phyloP scores from a whole-genome alignment of 2,329 filamentous ascomycete species.

The Paecilomyces niveus region DNA sequence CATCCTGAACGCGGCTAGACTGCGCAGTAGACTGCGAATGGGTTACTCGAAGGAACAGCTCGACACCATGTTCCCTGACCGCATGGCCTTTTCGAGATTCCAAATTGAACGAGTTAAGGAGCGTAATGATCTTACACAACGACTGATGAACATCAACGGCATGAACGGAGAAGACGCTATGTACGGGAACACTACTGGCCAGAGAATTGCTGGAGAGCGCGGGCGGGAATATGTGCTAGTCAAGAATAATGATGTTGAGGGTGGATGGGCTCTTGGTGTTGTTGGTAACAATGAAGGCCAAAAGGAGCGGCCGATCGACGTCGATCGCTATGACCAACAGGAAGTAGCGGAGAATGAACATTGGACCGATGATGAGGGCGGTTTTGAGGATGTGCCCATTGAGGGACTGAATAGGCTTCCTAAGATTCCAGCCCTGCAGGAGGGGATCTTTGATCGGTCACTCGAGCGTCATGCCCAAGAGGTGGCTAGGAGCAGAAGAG shows the following conservation, averaged over 20 bases:
- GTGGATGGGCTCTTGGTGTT: slow-evolving; percentile 91
- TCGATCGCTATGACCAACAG: slow-evolving; percentile 58
- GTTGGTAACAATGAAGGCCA: slow-evolving; percentile 78
- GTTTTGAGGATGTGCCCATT: slow-evolving; percentile 89
- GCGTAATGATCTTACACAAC: slow-evolving; percentile 87
- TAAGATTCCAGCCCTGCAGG: slow-evolving; percentile 43
- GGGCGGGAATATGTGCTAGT: slow-evolving; percentile 93
- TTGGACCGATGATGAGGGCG: slow-evolving; percentile 62
- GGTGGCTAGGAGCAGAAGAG: slow-evolving; percentile 39
- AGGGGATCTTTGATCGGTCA: slow-evolving; percentile 29
- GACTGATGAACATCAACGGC: slow-evolving; percentile 88
- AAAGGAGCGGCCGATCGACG: slow-evolving; percentile 82
- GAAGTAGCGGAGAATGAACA: slow-evolving; percentile 48
- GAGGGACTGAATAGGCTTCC: slow-evolving; percentile 81
- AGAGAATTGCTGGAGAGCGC: slow-evolving; percentile 60
- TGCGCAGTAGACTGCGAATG: slow-evolving; percentile 87
- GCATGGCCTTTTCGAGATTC: slow-evolving; percentile 94
- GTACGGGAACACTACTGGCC: slow-evolving; percentile 48
- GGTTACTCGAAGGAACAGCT: slow-evolving; percentile 94
- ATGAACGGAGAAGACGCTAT: slow-evolving; percentile 73
- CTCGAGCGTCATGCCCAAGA: slow-evolving; percentile 22
- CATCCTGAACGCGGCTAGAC: slow-evolving; percentile 85
- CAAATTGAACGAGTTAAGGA: slow-evolving; percentile 93
- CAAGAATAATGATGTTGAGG: slow-evolving; percentile 89
- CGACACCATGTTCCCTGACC: slow-evolving; percentile 92